A percentile compares a stretch with the other conserved stretches of the same genome.
Evolutionary conservation across 2,329 filamentous ascomycete genomes (phyloP).

Genomic region (Chaetomiaceae sp.): DNA sequence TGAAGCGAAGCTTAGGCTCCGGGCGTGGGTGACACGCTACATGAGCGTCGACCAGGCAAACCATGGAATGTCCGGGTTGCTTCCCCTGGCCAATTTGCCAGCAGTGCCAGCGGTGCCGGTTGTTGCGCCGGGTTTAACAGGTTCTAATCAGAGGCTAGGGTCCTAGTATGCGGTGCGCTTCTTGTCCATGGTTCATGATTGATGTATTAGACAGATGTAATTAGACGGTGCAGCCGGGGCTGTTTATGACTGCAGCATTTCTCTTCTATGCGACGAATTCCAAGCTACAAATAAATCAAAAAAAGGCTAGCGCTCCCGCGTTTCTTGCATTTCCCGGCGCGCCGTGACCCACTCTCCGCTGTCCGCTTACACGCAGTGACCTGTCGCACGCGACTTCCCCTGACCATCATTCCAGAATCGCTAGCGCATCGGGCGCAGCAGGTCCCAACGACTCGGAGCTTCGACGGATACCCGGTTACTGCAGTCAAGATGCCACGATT

Average conservation of each 20-base stretch:
- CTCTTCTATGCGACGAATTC: no score
- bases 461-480: neutral
- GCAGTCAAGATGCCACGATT: slow-evolving; percentile 47
- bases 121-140: slow-evolving; percentile 58
- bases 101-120: slow-evolving; percentile 37
- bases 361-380: neutral
- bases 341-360: neutral
- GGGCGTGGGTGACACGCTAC: slow-evolving; percentile 82
- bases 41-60: slow-evolving; percentile 95
- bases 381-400: slow-evolving; percentile 10
- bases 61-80: slow-evolving; percentile 84
- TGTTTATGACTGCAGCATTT: no score
- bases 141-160: slow-evolving; percentile 63
- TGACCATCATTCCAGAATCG: slow-evolving; percentile 5
- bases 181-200: no score
- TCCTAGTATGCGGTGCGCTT: no score
- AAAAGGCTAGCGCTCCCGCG: slow-evolving; percentile 18
- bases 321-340: slow-evolving; percentile 17
- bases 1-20: slow-evolving; percentile 80
- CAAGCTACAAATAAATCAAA: no score
- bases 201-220: slow-evolving; percentile 7
- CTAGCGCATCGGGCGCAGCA: neutral
- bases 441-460: slow-evolving; percentile 4
- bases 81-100: slow-evolving; percentile 54
- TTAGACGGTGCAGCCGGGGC: slow-evolving; percentile 9